Evolutionary conservation across 2,329 filamentous ascomycete genomes (phyloP), one percentile per base, ranked within the genome.

Genomic region (Epichloe glyceriae): DNA sequence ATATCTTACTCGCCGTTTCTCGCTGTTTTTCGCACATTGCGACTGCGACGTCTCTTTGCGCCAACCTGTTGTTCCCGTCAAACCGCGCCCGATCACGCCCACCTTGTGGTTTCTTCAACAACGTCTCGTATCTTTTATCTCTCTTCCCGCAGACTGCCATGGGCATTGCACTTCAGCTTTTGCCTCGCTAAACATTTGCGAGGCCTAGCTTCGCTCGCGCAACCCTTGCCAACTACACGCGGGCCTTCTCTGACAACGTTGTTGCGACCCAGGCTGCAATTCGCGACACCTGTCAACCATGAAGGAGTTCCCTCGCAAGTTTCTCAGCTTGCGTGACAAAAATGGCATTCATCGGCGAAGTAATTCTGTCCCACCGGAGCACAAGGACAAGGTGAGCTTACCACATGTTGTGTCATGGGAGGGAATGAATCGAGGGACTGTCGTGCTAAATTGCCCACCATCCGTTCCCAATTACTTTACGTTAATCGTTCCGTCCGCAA

Each of bases 241-340:
- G 22, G 42, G 37, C 30, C 44, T 30, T 48, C 35, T 19, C 4
- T 17, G 37, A 34, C 26, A 33, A 42, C 26, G 15, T 26, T 46
- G 22, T 46, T 30, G 34, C 20, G 42, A 7, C 46, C 37, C 46
- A 46, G 8, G 35, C 33, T n/a, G 12, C 35, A 33, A 20, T 6
- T 26, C n/a, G 35, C 48, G 40, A 40, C 42, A 46, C 20, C 12
- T 12, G 8, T 14, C 30, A 12, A 50, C 57, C 61, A 79, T 79
- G 73, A 79, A 76, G 67, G 67, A 72, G 56, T 68, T 76, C 53
- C 74, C 74, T 46, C 81, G 78, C 62, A 81, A 83, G 60, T 82
- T 88, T 64, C 79, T 86, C 53, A 86, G 79, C 65, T 73, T 83
- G 58, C 79, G 83, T 57, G 85, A 87, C 60, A 88, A 79, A 67